These are phyloP conservation scores for cucumber (Cucumis sativus) DNA, from an alignment of 306 rosid genomes.

Conservation along the genomic window DNA sequence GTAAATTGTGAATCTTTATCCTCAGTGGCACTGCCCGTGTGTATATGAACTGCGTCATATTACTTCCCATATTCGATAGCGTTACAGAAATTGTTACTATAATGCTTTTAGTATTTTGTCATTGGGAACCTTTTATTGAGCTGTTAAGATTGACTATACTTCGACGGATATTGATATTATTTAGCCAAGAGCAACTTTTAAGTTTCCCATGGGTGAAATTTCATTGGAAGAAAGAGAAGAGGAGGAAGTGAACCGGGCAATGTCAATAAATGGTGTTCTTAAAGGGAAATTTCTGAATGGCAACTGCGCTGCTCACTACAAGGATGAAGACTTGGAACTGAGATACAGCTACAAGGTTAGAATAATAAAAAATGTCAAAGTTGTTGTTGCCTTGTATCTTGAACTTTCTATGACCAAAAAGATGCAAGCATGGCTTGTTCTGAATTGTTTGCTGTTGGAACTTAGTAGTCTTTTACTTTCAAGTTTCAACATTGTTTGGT, in stretches of 20 bases:
- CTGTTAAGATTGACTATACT: background rate
- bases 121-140: background rate
- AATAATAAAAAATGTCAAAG: background rate
- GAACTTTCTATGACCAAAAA: background rate
- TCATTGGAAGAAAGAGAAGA: constrained; percentile 57
- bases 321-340: constrained; percentile 54
- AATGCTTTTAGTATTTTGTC: background rate
- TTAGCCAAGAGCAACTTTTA: constrained; percentile 88
- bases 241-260: constrained; percentile 33
- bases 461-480: background rate
- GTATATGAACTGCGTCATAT: background rate
- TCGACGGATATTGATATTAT: constrained; percentile 1
- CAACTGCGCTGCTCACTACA: constrained; percentile 51
- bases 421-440: background rate
- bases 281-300: constrained; percentile 53
- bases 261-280: constrained; percentile 52
- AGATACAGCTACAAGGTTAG: constrained; percentile 66
- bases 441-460: background rate
- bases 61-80: background rate
- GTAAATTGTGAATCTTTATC: background rate
- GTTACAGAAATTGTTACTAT: too few relatives aligned
- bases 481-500: background rate
- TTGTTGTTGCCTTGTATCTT: background rate
- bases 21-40: background rate
- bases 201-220: constrained; percentile 77